Conservation (phyloP, 768 basidiomycete species). For the Brasilioporus rufonigricans region DNA sequence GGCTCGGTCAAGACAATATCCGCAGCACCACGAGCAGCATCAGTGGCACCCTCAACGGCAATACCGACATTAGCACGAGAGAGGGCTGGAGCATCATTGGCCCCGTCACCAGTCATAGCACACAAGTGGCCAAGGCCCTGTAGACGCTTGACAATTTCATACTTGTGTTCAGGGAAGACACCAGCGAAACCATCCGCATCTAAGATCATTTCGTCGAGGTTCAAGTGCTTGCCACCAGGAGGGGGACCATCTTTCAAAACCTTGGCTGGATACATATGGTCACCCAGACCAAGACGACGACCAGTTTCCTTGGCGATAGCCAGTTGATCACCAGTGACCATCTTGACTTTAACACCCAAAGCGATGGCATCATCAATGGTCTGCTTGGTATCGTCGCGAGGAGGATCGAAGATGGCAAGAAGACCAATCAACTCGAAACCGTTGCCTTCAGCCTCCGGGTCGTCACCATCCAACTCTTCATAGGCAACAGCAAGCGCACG, state of each 20-base stretch:
- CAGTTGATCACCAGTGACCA: conserved; percentile 99
- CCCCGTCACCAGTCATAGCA: conserved; percentile 99
- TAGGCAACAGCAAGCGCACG: conserved; percentile 93
- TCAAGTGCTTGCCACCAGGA: conserved; percentile 78
- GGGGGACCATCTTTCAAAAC: conserved; percentile 97
- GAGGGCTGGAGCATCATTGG: conserved; percentile 96
- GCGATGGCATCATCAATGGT: conserved; percentile 96
- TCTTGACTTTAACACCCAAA: conserved; percentile 98
- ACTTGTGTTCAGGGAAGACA: conserved; percentile 99
- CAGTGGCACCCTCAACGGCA: conserved; percentile 98
- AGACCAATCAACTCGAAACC: conserved; percentile 98
- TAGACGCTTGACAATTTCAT: conserved; percentile 98
- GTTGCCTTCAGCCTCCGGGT: conserved; percentile 85
- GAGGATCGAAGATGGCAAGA: conserved; percentile 96
- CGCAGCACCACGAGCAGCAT: conserved; percentile 97
- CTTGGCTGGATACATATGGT: conserved; percentile 99
- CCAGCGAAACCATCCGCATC: conserved; percentile 99
- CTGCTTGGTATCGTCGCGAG: conserved; percentile 97
- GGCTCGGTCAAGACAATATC: conserved; percentile 98
- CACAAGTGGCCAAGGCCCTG: conserved; percentile 94
- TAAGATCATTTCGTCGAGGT: conserved; percentile 97
- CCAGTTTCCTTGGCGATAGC: conserved; percentile 99
- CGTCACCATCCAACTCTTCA: conserved; percentile 86
- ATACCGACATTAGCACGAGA: conserved; percentile 99
- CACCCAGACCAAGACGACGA: conserved; percentile 94